Percentiles rank a stretch among this genome's conserved stretches.
These are phyloP conservation scores for Raffaelea albimanens DNA, from an alignment of 2,329 filamentous ascomycete genomes.

Conservation along the genomic window DNA sequence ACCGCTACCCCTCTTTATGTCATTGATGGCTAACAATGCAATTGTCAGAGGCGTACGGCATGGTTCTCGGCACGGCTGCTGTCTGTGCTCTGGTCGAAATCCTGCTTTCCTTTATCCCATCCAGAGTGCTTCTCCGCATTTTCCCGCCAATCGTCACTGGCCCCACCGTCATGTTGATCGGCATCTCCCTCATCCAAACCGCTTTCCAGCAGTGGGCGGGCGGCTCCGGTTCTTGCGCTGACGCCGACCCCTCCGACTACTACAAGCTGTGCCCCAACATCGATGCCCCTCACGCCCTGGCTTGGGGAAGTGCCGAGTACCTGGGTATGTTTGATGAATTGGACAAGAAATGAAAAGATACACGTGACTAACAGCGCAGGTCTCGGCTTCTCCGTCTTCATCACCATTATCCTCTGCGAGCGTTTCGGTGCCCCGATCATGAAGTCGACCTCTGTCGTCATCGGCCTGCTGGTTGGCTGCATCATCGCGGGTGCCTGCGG, in stretches of 20 bases:
- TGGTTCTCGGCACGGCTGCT: constrained; percentile 60
- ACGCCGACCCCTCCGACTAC: constrained; percentile 38
- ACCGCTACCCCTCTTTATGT: neutral
- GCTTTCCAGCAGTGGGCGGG: constrained; percentile 74
- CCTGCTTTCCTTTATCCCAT: constrained; percentile 64
- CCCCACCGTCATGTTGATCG: constrained; percentile 53
- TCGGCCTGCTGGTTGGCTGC: constrained; percentile 62
- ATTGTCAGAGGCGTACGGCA: constrained; percentile 58
- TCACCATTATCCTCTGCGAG: constrained; percentile 72
- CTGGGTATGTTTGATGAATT: constrained; percentile 37
- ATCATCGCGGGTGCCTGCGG: constrained; percentile 69
- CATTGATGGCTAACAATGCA: neutral
- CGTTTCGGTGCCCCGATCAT: constrained; percentile 76
- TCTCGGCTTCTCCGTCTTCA: constrained; percentile 61
- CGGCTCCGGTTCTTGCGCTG: constrained; percentile 52
- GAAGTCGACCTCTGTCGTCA: constrained; percentile 69
- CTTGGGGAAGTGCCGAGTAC: constrained; percentile 72
- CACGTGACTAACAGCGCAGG: neutral
- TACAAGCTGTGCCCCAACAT: constrained; percentile 59
- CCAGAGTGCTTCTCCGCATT: constrained; percentile 57
- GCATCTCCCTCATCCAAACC: constrained; percentile 59
- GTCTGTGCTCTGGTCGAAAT: constrained; percentile 62
- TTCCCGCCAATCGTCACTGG: constrained; percentile 59
- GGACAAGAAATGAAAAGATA: neutral
- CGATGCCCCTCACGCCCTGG: constrained; percentile 59